Percentiles rank a stretch among this genome's conserved stretches.
phyloP scores from a whole-genome alignment of 2,329 filamentous ascomycete genomes.

The Calycina marina region DNA sequence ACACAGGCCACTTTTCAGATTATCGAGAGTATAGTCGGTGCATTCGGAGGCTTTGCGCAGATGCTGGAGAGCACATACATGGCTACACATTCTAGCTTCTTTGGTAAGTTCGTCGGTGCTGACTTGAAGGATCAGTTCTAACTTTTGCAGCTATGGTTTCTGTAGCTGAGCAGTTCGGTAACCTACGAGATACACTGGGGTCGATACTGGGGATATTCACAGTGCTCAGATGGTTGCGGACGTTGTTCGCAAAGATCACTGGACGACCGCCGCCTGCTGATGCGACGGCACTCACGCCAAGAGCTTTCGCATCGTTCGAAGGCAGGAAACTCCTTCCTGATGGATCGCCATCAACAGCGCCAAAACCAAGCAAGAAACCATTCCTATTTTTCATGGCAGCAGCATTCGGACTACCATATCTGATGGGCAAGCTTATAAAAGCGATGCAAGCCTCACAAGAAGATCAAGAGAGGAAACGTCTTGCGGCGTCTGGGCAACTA shows the following conservation, averaged over 20 bases:
- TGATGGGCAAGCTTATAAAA: slow-evolving; percentile 93
- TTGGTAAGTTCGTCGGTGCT: slow-evolving; percentile 47
- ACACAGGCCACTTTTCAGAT: slow-evolving; percentile 97
- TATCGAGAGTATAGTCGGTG: slow-evolving; percentile 90
- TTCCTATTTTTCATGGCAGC: slow-evolving; percentile 92
- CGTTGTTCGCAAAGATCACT: slow-evolving; percentile 79
- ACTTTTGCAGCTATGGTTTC: slow-evolving; percentile 72
- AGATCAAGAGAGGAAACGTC: slow-evolving; percentile 55
- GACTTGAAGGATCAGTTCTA: slow-evolving; percentile 6
- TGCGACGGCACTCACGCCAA: slow-evolving; percentile 72
- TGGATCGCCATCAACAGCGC: slow-evolving; percentile 40
- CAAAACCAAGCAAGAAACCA: slow-evolving; percentile 81
- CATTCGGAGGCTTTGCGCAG: slow-evolving; percentile 94
- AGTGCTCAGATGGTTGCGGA: slow-evolving; percentile 85
- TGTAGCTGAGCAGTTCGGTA: slow-evolving; percentile 93
- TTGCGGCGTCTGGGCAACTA: slow-evolving; percentile 36
- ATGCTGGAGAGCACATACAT: slow-evolving; percentile 99
- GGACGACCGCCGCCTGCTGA: slow-evolving; percentile 82
- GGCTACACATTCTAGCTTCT: slow-evolving; percentile 98
- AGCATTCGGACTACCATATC: slow-evolving; percentile 86
- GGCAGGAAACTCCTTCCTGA: slow-evolving; percentile 49
- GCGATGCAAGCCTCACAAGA: slow-evolving; percentile 72
- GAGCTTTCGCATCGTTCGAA: slow-evolving; percentile 81
- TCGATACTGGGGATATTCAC: slow-evolving; percentile 93
- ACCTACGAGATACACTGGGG: slow-evolving; percentile 81